phyloP scores from a whole-genome alignment of 352 stramenopile species.

The Albugo laibachii region DNA sequence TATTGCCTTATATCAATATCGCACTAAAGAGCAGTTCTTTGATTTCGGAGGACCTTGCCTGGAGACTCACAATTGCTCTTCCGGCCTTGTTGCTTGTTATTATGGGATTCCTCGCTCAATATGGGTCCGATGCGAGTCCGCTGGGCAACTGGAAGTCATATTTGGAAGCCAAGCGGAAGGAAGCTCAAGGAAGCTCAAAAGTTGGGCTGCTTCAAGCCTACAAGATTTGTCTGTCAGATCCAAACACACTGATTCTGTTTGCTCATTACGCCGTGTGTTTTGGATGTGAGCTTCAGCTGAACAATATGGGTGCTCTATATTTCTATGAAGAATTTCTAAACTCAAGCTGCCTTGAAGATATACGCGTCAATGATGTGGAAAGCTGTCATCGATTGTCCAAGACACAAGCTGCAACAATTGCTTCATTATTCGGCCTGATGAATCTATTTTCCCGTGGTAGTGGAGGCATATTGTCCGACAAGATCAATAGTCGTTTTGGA shows the following conservation, averaged over 20 bases:
- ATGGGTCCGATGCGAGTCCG: slow-evolving; percentile 74
- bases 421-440: slow-evolving; percentile 87
- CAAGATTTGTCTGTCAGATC: slow-evolving; percentile 41
- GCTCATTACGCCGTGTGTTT: slow-evolving; percentile 88
- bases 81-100: slow-evolving; percentile 75
- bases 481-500: slow-evolving; percentile 54
- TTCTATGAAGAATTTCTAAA: slow-evolving; percentile 82
- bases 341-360: slow-evolving; percentile 14
- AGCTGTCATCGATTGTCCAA: slow-evolving; percentile 27
- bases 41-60: slow-evolving; percentile 67
- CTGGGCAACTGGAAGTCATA: slow-evolving; percentile 75
- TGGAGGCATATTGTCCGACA: slow-evolving; percentile 75
- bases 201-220: slow-evolving; percentile 10
- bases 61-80: slow-evolving; percentile 81
- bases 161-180: slow-evolving; percentile 24
- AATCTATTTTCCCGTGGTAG: slow-evolving; percentile 84
- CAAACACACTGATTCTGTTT: slow-evolving; percentile 85
- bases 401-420: slow-evolving; percentile 59
- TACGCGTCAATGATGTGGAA: slow-evolving; percentile 2
- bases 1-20: slow-evolving; percentile 78
- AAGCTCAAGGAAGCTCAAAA: slow-evolving; percentile 26
- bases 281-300: slow-evolving; percentile 89
- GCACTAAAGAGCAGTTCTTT: slow-evolving; percentile 39
- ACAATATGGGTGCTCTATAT: slow-evolving; percentile 89
- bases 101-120: slow-evolving; percentile 47